Percentiles rank a stretch among this genome's conserved stretches.
Conservation (phyloP, 495 filamentous ascomycete species). For the Penicillium daleae region DNA sequence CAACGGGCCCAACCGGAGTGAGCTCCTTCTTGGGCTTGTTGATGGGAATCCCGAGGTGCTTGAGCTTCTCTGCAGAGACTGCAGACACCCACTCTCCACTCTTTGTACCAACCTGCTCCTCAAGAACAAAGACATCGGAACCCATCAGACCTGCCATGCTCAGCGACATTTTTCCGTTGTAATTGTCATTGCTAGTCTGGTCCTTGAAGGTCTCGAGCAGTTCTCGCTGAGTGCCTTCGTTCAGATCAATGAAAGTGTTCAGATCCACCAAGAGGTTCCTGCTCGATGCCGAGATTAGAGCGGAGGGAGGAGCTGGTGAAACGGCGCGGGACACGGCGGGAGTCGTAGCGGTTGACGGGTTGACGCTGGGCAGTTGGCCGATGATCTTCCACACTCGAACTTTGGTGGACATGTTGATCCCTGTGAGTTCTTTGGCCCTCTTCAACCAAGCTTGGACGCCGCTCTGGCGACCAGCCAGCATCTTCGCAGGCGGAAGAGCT, state of each 20-base stretch:
- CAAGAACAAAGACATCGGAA: conserved; percentile 73
- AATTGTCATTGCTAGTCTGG: conserved; percentile 72
- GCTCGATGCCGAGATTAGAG: conserved; percentile 56
- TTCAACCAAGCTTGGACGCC: conserved; percentile 73
- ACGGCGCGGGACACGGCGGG: conserved; percentile 58
- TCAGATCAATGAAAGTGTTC: conserved; percentile 67
- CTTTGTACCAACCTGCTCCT: conserved; percentile 63
- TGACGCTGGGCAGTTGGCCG: conserved; percentile 47
- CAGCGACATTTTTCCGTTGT: conserved; percentile 72
- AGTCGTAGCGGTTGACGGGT: conserved; percentile 54
- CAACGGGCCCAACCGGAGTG: conserved; percentile 33
- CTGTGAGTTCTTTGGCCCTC: conserved; percentile 65
- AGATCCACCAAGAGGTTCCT: conserved; percentile 73
- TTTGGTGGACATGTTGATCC: conserved; percentile 68
- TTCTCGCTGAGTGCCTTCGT: conserved; percentile 70
- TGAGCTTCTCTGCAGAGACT: conserved; percentile 44
- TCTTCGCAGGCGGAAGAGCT: conserved; percentile 57
- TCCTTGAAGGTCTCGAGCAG: conserved; percentile 67
- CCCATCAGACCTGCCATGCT: conserved; percentile 65
- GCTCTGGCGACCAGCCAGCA: conserved; percentile 70
- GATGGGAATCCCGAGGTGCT: conserved; percentile 44
- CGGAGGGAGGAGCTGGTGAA: conserved; percentile 51
- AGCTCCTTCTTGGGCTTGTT: conserved; percentile 42
- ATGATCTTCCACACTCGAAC: conserved; percentile 80
- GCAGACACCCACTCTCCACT: conserved; percentile 69